Percentiles rank a stretch among this genome's conserved stretches.
These are phyloP conservation scores for Cladosporium austrohemisphaericum DNA, from an alignment of 2,329 filamentous ascomycete species.

Conservation along the genomic window DNA sequence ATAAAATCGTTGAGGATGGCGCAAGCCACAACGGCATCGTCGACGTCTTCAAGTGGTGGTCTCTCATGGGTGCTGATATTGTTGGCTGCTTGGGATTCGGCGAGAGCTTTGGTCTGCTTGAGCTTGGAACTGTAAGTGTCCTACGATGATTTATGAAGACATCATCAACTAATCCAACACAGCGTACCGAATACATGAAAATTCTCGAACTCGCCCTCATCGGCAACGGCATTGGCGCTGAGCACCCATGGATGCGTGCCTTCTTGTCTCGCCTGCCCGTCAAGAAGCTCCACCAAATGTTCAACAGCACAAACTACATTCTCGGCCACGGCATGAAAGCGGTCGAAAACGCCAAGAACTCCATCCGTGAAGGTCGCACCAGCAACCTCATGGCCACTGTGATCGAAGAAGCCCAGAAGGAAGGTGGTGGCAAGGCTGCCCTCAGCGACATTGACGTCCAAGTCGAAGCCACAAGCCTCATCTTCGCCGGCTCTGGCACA, in stretches of 20 bases:
- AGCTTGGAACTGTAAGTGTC: slow-evolving; percentile 21
- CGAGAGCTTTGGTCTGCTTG: slow-evolving; percentile 17
- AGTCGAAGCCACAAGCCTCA: slow-evolving; percentile 27
- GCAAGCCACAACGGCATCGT: slow-evolving; percentile 30
- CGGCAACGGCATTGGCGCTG: slow-evolving; percentile 31
- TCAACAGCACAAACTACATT: slow-evolving; percentile 22
- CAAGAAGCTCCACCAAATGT: slow-evolving; percentile 21
- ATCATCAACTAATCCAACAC: slow-evolving; percentile 16
- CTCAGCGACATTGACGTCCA: slow-evolving; percentile 28
- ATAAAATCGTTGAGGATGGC: slow-evolving; percentile 30
- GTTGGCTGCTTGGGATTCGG: slow-evolving; percentile 19
- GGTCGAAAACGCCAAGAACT: slow-evolving; percentile 25
- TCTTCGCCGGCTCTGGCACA: slow-evolving; percentile 33
- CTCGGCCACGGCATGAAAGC: slow-evolving; percentile 24
- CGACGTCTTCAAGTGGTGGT: slow-evolving; percentile 40
- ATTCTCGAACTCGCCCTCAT: slow-evolving; percentile 30
- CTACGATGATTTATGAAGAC: slow-evolving; percentile 38
- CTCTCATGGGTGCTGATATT: slow-evolving; percentile 16
- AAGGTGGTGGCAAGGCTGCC: slow-evolving; percentile 23
- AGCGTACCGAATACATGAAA: slow-evolving; percentile 32
- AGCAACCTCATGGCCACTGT: slow-evolving; percentile 29
- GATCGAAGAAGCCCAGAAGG: slow-evolving; percentile 22
- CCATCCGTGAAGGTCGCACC: slow-evolving; percentile 14
- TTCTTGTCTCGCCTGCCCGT: slow-evolving; percentile 26
- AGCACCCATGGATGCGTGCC: slow-evolving; percentile 28